A percentile compares a stretch with the other conserved stretches of the same genome.
phyloP scores from a whole-genome alignment of 1,139 yeast genomes.

The Sugiyamaella pinicola region DNA sequence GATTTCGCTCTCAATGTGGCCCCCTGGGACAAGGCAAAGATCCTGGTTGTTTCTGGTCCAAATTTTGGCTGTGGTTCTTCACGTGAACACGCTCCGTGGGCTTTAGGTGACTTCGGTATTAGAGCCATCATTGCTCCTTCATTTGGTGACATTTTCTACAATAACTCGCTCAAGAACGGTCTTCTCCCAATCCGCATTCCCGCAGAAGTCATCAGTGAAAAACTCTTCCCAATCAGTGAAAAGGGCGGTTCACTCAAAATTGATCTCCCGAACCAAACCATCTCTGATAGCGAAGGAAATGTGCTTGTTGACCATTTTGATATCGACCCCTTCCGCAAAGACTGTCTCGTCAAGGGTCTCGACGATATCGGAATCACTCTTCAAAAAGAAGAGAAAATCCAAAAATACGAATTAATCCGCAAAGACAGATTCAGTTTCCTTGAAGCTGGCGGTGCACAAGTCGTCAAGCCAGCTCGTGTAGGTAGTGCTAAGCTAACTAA shows the following conservation, averaged over 20 bases:
- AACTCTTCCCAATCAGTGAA: conserved; percentile 76
- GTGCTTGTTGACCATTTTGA: conserved; percentile 81
- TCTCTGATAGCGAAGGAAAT: conserved; percentile 68
- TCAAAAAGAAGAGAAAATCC: conserved; percentile 79
- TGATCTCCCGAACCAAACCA: conserved; percentile 84
- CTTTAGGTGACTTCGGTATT: conserved; percentile 94
- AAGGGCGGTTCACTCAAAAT: conserved; percentile 72
- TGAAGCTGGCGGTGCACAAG: conserved; percentile 46
- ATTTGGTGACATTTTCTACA: conserved; percentile 96
- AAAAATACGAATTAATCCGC: conserved; percentile 73
- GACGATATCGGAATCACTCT: conserved; percentile 96
- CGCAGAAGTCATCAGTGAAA: conserved; percentile 66
- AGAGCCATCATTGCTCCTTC: conserved; percentile 95
- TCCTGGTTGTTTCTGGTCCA: conserved; percentile 90
- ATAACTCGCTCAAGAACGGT: conserved; percentile 94
- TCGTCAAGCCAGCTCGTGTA: conserved; percentile 20
- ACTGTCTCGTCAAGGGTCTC: conserved; percentile 88
- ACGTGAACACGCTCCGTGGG: conserved; percentile 99
- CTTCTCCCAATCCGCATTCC: conserved; percentile 86
- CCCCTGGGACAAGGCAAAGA: conserved; percentile 78
- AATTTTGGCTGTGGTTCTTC: conserved; percentile 99
- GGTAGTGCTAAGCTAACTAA: conserved; percentile 17
- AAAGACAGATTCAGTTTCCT: conserved; percentile 81
- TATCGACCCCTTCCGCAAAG: conserved; percentile 88
- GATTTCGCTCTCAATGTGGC: conserved; percentile 85